Conservation (phyloP, 441 rosid species). For the Adansonia gregorii region DNA sequence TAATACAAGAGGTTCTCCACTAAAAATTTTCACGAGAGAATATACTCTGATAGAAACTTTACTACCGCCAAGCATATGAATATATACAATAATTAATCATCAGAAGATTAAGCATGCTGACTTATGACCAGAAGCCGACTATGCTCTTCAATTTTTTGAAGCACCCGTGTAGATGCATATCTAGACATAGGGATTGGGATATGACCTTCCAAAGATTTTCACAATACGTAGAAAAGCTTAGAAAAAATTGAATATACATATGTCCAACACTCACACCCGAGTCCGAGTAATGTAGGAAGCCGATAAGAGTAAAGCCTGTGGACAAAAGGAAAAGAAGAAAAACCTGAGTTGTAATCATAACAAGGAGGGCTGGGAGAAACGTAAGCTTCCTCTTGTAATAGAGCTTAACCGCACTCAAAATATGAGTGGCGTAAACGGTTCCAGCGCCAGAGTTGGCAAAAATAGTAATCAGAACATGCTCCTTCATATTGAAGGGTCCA, state of each 20-base stretch:
- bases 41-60: not conserved
- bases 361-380: constrained; percentile 63
- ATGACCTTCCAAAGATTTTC: no score
- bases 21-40: not conserved
- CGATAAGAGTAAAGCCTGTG: not conserved
- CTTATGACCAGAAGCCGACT: not conserved
- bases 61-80: not conserved
- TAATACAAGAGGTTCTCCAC: not conserved
- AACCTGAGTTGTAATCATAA: constrained; percentile 90
- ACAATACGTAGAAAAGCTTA: no score
- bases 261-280: no score
- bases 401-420: constrained; percentile 70
- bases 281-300: no score
- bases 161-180: no score
- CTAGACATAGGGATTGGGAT: no score
- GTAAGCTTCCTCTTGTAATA: constrained; percentile 59
- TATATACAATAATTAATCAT: not conserved
- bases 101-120: not conserved
- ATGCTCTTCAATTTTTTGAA: no score
- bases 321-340: not conserved
- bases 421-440: constrained; percentile 72
- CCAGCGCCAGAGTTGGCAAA: constrained; percentile 86
- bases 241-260: no score
- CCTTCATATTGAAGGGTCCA: constrained; percentile 77
- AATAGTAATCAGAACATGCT: constrained; percentile 84